Percentiles rank a stretch among this genome's conserved stretches.
Evolutionary conservation across 2,329 filamentous ascomycete genomes (phyloP).

Genomic region (Penicillium sp.): DNA sequence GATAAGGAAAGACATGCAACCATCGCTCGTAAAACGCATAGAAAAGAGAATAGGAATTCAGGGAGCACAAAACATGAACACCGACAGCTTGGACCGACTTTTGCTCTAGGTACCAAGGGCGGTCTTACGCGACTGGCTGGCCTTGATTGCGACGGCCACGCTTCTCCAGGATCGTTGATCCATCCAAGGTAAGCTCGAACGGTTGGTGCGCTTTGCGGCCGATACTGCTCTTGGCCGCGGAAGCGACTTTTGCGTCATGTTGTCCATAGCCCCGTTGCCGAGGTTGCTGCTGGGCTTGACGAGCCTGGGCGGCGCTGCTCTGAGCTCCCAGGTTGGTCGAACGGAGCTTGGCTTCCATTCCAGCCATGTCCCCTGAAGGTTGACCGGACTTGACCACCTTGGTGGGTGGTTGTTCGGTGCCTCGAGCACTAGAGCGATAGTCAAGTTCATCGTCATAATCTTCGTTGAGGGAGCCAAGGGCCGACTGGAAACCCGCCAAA

Average conservation of each 20-base stretch:
- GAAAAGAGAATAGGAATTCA: not conserved
- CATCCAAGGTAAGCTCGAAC: slow-evolving; percentile 88
- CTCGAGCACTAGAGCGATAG: slow-evolving; percentile 46
- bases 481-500: slow-evolving; percentile 55
- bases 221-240: slow-evolving; percentile 76
- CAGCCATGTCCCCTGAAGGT: slow-evolving; percentile 53
- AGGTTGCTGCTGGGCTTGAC: slow-evolving; percentile 51
- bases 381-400: slow-evolving; percentile 63
- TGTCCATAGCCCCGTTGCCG: slow-evolving; percentile 70
- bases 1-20: slow-evolving; percentile 3
- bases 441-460: slow-evolving; percentile 57
- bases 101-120: not conserved
- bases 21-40: slow-evolving; percentile 6
- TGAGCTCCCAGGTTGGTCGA: slow-evolving; percentile 66
- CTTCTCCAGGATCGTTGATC: slow-evolving; percentile 79
- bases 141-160: slow-evolving; percentile 44
- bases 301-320: slow-evolving; percentile 57
- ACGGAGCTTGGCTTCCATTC: slow-evolving; percentile 80
- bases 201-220: slow-evolving; percentile 67
- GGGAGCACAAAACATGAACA: too few species aligned
- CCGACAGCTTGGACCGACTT: not conserved
- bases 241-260: slow-evolving; percentile 76
- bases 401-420: slow-evolving; percentile 46
- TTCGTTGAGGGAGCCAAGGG: slow-evolving; percentile 60
- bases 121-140: slow-evolving; percentile 25